Base-by-base conservation (phyloP, 208 protist genomes). In the Hexamita inflata region DNA sequence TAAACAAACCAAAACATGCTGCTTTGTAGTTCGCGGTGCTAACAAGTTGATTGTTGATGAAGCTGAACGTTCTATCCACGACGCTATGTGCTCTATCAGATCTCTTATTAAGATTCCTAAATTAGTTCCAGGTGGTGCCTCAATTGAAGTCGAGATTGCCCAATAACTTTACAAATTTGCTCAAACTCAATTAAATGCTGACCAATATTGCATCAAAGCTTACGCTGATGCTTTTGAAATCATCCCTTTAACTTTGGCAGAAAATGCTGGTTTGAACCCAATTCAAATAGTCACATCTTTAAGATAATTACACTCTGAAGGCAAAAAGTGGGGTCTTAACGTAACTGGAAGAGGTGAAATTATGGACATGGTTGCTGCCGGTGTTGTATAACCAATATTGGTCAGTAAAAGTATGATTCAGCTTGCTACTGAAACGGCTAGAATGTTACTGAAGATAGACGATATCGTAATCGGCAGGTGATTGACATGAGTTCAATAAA, bases 41-140 rank as follows among this genome's bases (percentile, higher is more conserved):
- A 97, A 96, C 85, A 87, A 90, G 73, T 83, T 97, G 28, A 87
- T 97, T 61, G 75, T 98, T 0, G 95, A 96, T 67, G 95, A 99
- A 87, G 88, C 92, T 19, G 93, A 98, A 75, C 88, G 96, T 59
- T 97, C 94, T 0, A 73, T 99, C 40, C 95, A 99, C 80, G 96
- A 99, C 84, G 95, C 95, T 1, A 86, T 99, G n/a, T 98, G 96
- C 80, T 95, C 98, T 58, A 91, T 98, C 73, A 87, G 95, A 30
- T 95, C 87, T 32, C 90, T 99, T n/a, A 91, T 98, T 60, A 98
- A 98, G 90, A 91, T 91, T 78, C 86, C 83, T 4, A 35, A 24
- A 0, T 28, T 80, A 0, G 24, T 96, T 76, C 86, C 94, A 38
- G 95, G 95, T 76, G 94, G 94, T 49, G 91, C 91, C 78, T 92